Conservation (phyloP, 371 early-diverging fungal genomes). For the Paraphysoderma sedebokerense region DNA sequence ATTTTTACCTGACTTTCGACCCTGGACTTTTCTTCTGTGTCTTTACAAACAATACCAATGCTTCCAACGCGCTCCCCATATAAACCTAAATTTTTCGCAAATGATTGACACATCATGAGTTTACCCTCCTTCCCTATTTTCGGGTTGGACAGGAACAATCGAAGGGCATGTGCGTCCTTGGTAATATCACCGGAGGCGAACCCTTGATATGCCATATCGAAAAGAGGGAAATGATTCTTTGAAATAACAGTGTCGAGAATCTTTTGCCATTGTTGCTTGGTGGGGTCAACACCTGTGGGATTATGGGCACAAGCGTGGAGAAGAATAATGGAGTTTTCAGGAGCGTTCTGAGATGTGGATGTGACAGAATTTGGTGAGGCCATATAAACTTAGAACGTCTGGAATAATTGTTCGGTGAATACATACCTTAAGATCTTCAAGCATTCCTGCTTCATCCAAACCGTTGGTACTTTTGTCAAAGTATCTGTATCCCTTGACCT, state of each 20-base stretch:
- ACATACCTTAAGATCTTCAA: constrained; percentile 60
- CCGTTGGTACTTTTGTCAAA: constrained; percentile 87
- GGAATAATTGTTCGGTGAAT: not conserved
- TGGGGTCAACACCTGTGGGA: constrained; percentile 97
- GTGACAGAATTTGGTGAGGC: not conserved
- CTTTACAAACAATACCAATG: constrained; percentile 71
- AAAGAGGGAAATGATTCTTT: constrained; percentile 77
- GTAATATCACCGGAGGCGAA: constrained; percentile 88
- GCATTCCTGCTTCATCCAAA: constrained; percentile 80
- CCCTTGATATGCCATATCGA: constrained; percentile 98
- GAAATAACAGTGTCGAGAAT: constrained; percentile 64
- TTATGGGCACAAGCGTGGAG: constrained; percentile 98
- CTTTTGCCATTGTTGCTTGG: constrained; percentile 76
- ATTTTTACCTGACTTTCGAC: constrained; percentile 91
- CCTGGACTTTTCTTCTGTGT: constrained; percentile 59
- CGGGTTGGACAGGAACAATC: constrained; percentile 75
- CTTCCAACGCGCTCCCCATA: constrained; percentile 96
- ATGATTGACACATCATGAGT: constrained; percentile 62
- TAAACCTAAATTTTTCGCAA: constrained; percentile 98
- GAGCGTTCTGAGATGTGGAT: constrained; percentile 33
- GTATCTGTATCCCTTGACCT: constrained; percentile 77
- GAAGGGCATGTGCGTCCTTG: constrained; percentile 85
- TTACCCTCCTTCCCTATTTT: constrained; percentile 27
- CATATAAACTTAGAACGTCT: not conserved
- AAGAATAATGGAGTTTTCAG: constrained; percentile 75